These are phyloP conservation scores for Mimosa pudica DNA, from an alignment of 306 rosid species.

Conservation along the genomic window DNA sequence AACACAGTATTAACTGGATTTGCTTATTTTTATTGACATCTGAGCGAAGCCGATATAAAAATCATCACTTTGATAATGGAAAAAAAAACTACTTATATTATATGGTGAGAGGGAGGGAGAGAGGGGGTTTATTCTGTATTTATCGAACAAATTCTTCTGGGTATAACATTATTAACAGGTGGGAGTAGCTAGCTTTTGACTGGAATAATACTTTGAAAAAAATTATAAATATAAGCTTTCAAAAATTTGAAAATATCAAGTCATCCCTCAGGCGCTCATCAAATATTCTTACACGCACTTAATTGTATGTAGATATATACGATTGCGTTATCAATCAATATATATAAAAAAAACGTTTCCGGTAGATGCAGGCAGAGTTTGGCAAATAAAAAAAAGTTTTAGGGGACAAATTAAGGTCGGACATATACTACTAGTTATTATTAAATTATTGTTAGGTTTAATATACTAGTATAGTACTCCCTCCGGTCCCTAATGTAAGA, in stretches of 20 bases:
- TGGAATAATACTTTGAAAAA: constrained; percentile 14
- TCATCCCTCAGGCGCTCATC: constrained; percentile 1
- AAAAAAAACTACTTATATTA: background rate
- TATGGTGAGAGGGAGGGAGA: constrained; percentile 22
- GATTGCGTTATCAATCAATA: background rate
- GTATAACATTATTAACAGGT: background rate
- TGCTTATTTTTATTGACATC: background rate
- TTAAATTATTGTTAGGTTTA: background rate
- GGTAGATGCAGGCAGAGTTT: background rate
- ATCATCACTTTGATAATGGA: constrained; percentile 18
- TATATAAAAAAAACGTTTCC: background rate
- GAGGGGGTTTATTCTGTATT: background rate
- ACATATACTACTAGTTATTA: background rate
- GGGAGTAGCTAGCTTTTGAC: background rate
- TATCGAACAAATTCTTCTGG: background rate
- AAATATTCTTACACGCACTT: constrained; percentile 34
- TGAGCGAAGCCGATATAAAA: constrained; percentile 18
- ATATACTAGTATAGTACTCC: background rate
- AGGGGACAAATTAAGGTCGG: constrained; percentile 52
- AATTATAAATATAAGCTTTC: constrained; percentile 4
- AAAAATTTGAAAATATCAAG: constrained; percentile 7
- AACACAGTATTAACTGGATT: background rate
- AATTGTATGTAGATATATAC: background rate
- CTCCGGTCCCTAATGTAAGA: too few relatives aligned
- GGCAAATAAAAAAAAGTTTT: background rate